Conservation (phyloP, 2,329 filamentous ascomycete species). For the Colletotrichum plurivorum region DNA sequence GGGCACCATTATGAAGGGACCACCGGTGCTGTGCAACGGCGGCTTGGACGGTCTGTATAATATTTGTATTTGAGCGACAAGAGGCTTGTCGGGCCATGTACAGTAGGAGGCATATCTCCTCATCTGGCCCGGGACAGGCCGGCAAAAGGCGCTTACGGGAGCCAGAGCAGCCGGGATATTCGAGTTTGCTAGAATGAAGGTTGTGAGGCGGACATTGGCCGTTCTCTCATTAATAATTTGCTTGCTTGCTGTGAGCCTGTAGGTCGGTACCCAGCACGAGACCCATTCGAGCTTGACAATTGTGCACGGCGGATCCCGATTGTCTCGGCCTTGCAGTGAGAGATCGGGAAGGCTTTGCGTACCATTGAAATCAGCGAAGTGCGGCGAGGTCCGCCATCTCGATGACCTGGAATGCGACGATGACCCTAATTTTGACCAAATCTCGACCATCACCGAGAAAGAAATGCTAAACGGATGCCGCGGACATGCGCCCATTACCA, state of each 20-base stretch:
- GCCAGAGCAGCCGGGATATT: background rate
- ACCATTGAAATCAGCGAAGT: too few relatives aligned
- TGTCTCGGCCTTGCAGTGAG: too few relatives aligned
- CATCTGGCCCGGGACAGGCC: background rate
- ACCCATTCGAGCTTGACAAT: background rate
- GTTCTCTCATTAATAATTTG: constrained; percentile 1
- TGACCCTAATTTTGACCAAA: too few relatives aligned
- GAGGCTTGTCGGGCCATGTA: background rate
- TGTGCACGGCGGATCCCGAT: too few relatives aligned
- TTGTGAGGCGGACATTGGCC: background rate
- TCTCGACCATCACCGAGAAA: too few relatives aligned
- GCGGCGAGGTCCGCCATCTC: too few relatives aligned
- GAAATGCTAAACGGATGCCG: too few relatives aligned
- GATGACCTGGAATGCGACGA: too few relatives aligned
- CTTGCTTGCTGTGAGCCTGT: background rate
- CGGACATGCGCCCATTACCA: too few relatives aligned
- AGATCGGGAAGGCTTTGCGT: too few relatives aligned
- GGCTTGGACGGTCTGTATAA: constrained; percentile 28
- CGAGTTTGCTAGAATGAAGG: background rate
- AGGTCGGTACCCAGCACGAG: too few relatives aligned
- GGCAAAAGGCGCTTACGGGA: constrained; percentile 1
- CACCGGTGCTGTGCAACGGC: constrained; percentile 1
- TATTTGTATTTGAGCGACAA: constrained; percentile 25
- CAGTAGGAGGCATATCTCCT: background rate
- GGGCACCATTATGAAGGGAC: background rate